A percentile compares a stretch with the other conserved stretches of the same genome.
These are phyloP conservation scores for Exutisphaerella laricina DNA, from an alignment of 2,329 filamentous ascomycete species.

Conservation along the genomic window DNA sequence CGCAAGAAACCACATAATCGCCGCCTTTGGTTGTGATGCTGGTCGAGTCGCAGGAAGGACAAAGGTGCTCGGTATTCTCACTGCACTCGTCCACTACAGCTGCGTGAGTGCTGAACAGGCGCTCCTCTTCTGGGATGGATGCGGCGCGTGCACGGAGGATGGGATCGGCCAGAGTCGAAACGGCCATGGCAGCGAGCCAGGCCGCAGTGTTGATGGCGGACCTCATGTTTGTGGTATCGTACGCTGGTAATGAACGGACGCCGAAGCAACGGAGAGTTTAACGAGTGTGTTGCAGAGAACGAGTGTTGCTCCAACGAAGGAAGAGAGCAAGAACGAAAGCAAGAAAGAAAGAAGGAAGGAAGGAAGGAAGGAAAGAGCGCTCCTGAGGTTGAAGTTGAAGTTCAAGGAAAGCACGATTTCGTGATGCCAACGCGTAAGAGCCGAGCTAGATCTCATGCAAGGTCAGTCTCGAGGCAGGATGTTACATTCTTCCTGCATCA, in stretches of 20 bases:
- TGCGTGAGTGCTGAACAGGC: conserved; percentile 2
- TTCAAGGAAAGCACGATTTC: no score
- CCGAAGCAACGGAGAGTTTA: conserved; percentile 4
- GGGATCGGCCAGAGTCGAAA: conserved; percentile 1
- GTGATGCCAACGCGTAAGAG: no score
- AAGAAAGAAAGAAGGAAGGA: neutral
- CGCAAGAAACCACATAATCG: conserved; percentile 23
- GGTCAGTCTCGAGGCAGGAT: neutral
- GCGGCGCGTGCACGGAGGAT: neutral
- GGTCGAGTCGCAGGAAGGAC: conserved; percentile 23
- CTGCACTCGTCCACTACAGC: conserved; percentile 11
- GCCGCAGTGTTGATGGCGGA: conserved; percentile 4
- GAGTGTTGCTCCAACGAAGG: neutral
- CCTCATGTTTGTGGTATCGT: conserved; percentile 3
- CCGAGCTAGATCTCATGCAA: neutral
- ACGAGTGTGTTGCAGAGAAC: conserved; percentile 4
- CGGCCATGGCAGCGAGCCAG: conserved; percentile 3
- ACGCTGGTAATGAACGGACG: conserved; percentile 2
- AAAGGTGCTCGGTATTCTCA: conserved; percentile 11
- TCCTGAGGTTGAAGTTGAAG: no score
- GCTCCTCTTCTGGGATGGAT: neutral
- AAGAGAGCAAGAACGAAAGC: neutral
- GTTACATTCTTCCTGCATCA: neutral
- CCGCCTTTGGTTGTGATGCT: conserved; percentile 17
- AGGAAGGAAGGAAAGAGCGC: no score